Conservation (phyloP, 179 eudicot species). For the Vitellaria paradoxa region DNA sequence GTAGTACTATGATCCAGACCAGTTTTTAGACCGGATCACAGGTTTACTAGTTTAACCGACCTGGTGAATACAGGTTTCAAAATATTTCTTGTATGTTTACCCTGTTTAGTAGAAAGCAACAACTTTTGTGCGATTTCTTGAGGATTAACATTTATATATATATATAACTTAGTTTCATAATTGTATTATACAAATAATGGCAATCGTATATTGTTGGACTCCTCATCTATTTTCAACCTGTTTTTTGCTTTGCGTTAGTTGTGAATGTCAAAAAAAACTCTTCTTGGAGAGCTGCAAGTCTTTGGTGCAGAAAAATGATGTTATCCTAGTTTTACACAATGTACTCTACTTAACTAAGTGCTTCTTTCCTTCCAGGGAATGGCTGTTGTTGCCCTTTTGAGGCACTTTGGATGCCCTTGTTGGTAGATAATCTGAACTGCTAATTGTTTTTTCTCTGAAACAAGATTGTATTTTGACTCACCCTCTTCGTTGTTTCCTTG, state of each 20-base stretch:
- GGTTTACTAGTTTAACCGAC: no score
- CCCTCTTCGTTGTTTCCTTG: slow-evolving; percentile 4
- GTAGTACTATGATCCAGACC: no score
- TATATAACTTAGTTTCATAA: no score
- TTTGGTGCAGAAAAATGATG: not conserved
- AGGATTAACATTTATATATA: no score
- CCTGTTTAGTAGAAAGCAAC: no score
- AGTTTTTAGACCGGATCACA: no score
- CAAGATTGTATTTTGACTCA: slow-evolving; percentile 15
- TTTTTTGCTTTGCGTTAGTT: not conserved
- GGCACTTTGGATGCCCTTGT: slow-evolving; percentile 95
- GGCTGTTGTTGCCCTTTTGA: slow-evolving; percentile 81
- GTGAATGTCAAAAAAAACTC: not conserved
- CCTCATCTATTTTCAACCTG: not conserved
- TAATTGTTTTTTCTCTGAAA: not conserved
- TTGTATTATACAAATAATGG: not conserved
- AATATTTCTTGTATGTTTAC: no score
- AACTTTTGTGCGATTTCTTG: no score
- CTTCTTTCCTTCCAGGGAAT: slow-evolving; percentile 48
- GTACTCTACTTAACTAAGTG: not conserved
- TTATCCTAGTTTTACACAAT: not conserved
- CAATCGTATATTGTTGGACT: not conserved
- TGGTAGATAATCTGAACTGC: slow-evolving; percentile 41
- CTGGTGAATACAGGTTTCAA: no score
- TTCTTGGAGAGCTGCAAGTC: not conserved